Conservation (phyloP, 139 green algal species). For the Chlamydomonas applanata region DNA sequence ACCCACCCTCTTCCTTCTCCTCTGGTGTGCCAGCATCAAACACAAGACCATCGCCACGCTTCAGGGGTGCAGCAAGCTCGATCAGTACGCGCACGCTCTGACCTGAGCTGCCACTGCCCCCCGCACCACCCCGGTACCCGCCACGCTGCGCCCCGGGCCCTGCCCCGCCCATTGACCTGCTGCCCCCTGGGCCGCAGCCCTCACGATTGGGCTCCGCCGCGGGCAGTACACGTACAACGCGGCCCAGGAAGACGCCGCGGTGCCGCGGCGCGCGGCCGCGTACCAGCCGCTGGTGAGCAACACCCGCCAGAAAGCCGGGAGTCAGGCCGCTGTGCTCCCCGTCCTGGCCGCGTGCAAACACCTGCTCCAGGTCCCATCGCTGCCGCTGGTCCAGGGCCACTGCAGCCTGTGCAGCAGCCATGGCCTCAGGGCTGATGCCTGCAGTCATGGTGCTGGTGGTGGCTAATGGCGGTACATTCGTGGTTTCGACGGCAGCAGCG, state of each 20-base stretch:
- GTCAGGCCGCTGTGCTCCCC: slow-evolving; percentile 62
- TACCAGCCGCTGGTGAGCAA: slow-evolving; percentile 75
- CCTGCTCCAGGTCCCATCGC: slow-evolving; percentile 53
- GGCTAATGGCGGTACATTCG: not conserved
- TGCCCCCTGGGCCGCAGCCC: not conserved
- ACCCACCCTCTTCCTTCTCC: slow-evolving; percentile 64
- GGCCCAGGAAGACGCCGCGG: slow-evolving; percentile 60
- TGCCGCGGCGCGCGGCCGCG: slow-evolving; percentile 68
- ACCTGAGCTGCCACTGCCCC: not conserved
- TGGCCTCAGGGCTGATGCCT: not conserved
- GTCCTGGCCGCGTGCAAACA: slow-evolving; percentile 84
- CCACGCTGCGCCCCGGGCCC: too few species aligned
- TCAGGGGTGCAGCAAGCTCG: slow-evolving; percentile 37
- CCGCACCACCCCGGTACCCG: not conserved
- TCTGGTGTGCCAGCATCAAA: slow-evolving; percentile 69
- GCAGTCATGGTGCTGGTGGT: not conserved
- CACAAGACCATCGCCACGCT: slow-evolving; percentile 73
- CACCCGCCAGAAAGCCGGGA: slow-evolving; percentile 75
- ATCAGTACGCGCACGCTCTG: slow-evolving; percentile 13
- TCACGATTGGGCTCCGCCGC: not conserved
- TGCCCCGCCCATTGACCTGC: not conserved
- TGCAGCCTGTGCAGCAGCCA: slow-evolving; percentile 10
- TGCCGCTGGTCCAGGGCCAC: slow-evolving; percentile 31
- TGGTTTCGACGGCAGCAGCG: not conserved
- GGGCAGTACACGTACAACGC: slow-evolving; percentile 12